A percentile compares a stretch with the other conserved stretches of the same genome.
Conservation (phyloP, 495 filamentous ascomycete genomes). For the Penicillium subrubescens region DNA sequence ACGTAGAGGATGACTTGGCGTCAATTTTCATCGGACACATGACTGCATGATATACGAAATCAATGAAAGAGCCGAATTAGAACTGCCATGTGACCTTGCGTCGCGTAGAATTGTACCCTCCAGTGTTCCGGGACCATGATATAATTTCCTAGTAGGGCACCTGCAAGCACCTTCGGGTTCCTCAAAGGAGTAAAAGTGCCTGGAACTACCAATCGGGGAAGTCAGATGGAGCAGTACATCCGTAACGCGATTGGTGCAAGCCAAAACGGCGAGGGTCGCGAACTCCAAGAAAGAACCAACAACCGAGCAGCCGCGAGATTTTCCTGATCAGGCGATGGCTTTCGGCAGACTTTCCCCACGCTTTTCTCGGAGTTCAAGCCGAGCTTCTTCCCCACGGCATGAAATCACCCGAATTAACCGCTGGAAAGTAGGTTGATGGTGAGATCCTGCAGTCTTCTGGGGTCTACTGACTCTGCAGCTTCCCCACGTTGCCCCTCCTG, state of each 20-base stretch:
- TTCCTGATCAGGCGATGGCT: background rate
- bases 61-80: background rate
- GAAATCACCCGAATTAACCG: background rate
- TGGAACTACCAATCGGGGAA: background rate
- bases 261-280: background rate
- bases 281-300: background rate
- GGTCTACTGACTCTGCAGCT: background rate
- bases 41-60: background rate
- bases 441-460: background rate
- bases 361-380: background rate
- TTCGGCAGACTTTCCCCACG: background rate
- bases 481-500: background rate
- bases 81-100: background rate
- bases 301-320: background rate
- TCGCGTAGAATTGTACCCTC: background rate
- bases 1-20: constrained; percentile 14
- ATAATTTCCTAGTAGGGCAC: background rate
- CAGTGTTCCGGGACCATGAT: background rate
- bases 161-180: background rate
- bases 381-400: background rate
- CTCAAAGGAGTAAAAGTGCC: constrained; percentile 5
- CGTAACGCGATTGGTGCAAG: background rate
- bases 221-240: background rate
- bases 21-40: background rate
- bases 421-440: background rate